Conservation (phyloP, 139 green algal species). For the Chlorokybus atmophyticus region DNA sequence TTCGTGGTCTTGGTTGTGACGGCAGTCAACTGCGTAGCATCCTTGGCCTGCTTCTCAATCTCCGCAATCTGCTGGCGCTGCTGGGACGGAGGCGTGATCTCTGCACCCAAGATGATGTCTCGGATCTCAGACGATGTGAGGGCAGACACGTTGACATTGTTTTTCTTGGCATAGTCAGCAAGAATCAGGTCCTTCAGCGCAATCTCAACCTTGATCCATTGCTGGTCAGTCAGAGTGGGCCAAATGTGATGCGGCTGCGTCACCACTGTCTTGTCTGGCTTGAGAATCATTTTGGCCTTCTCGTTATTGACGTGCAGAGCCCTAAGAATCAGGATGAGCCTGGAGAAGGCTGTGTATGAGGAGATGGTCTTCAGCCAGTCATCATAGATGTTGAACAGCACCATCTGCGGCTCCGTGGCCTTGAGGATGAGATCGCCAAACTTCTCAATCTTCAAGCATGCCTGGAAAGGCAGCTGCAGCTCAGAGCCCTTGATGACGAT, state of each 20-base stretch:
- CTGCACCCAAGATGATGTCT: constrained; percentile 98
- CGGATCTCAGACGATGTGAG: constrained; percentile 92
- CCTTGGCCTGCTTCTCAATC: constrained; percentile 85
- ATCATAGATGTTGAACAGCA: constrained; percentile 99
- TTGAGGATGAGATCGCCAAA: constrained; percentile 46
- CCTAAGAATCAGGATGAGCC: constrained; percentile 90
- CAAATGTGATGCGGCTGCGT: constrained; percentile 98
- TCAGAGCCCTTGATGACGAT: constrained; percentile 99
- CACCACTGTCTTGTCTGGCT: constrained; percentile 84
- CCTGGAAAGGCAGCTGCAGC: constrained; percentile 99
- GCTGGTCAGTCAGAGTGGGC: constrained; percentile 91
- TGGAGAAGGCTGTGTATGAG: constrained; percentile 95
- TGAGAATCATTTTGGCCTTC: constrained; percentile 91
- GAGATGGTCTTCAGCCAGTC: constrained; percentile 96
- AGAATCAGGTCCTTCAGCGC: constrained; percentile 83
- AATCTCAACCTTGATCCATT: constrained; percentile 93
- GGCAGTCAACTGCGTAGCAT: constrained; percentile 60
- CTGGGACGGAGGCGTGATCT: constrained; percentile 88
- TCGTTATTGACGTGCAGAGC: constrained; percentile 97
- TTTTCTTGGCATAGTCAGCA: constrained; percentile 98
- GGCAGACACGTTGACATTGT: constrained; percentile 95
- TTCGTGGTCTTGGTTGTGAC: constrained; percentile 90
- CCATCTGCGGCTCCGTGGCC: constrained; percentile 89
- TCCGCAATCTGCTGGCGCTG: constrained; percentile 98
- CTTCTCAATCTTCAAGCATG: constrained; percentile 95